These are phyloP conservation scores for Triticum turgidum DNA, from an alignment of 176 grass and related monocot species.

Conservation along the genomic window DNA sequence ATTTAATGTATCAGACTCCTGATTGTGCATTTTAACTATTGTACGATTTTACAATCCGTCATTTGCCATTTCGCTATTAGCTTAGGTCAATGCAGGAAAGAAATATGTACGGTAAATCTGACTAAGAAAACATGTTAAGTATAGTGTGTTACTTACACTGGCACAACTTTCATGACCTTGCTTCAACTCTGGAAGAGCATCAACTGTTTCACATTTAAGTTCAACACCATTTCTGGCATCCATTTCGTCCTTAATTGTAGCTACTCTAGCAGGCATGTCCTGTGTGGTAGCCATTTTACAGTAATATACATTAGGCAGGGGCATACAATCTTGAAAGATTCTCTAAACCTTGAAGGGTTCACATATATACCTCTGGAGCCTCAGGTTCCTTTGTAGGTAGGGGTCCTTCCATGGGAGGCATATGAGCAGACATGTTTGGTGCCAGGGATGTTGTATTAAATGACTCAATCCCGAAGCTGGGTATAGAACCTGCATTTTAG, in stretches of 20 bases:
- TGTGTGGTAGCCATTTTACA: constrained; percentile 29
- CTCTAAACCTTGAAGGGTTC: constrained; percentile 3
- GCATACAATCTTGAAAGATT: constrained; percentile 24
- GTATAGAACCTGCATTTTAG: constrained; percentile 35
- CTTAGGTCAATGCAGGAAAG: background rate
- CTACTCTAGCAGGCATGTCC: constrained; percentile 40
- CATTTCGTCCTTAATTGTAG: constrained; percentile 38
- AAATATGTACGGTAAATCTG: background rate
- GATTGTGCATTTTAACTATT: background rate
- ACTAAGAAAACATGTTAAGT: background rate
- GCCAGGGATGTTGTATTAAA: constrained; percentile 42
- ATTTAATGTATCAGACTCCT: background rate
- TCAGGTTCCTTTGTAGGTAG: constrained; percentile 36
- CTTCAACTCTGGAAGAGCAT: constrained; percentile 34
- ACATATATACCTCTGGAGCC: constrained; percentile 40
- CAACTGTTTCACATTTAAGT: constrained; percentile 26
- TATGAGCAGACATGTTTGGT: constrained; percentile 45
- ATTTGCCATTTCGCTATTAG: constrained; percentile 7
- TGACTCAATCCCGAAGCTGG: constrained; percentile 41
- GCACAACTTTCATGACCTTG: constrained; percentile 34
- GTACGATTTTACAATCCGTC: background rate
- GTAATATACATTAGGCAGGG: constrained; percentile 17
- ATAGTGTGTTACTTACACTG: constrained; percentile 31
- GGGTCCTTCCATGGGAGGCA: constrained; percentile 39
- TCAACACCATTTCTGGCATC: constrained; percentile 27